Base-by-base conservation (phyloP, 2,329 filamentous ascomycete species). In the Neoarthrinium moseri region DNA sequence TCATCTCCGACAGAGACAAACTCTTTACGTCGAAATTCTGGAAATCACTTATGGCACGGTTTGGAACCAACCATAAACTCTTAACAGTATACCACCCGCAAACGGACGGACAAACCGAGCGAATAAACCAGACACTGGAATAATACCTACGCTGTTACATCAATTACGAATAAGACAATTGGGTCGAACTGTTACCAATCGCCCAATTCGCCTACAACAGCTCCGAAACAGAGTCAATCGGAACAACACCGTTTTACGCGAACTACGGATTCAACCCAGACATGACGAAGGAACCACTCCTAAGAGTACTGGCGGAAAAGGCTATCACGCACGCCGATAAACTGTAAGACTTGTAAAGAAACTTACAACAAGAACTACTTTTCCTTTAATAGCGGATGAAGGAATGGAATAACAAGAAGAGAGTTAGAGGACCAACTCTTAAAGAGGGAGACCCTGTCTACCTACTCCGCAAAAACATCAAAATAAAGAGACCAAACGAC, bases 121-220 rank as follows among this genome's bases (percentile, higher is more conserved):
- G 45, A 38, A 26, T 33, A 3, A 47, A 50, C 22, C 33, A 45
- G 15, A 29, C 22, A 15, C 17, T 50, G 4, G 40, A 44, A 34
- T 17, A 44, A 22, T 47, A 50, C 27, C 17, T 48, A 17, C 8
- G 39, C 17, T 35, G 24, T 22, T 55, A 54, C 34, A 41, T 46
- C 8, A 41, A 38, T 24, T 41, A 52, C 32, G n/a, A 35, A 27
- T 41, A 51, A 36, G 30, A 52, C 39, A 39, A 52, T 35, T 51
- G 40, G 50, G 48, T 48, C 20, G n/a, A 46, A 27, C 22, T 40
- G 17, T 29, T 40, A 17, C 37, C 23, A 26, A 17, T 40, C 7
- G 23, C 23, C 11, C 37, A 40, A 18, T 40, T 40, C 22, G 35
- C 43, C 2, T 52, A 52, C 23, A 51, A 52, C 38, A 51, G 30